phyloP scores from a whole-genome alignment of 306 rosid genomes.

The Lathyrus aphaca region DNA sequence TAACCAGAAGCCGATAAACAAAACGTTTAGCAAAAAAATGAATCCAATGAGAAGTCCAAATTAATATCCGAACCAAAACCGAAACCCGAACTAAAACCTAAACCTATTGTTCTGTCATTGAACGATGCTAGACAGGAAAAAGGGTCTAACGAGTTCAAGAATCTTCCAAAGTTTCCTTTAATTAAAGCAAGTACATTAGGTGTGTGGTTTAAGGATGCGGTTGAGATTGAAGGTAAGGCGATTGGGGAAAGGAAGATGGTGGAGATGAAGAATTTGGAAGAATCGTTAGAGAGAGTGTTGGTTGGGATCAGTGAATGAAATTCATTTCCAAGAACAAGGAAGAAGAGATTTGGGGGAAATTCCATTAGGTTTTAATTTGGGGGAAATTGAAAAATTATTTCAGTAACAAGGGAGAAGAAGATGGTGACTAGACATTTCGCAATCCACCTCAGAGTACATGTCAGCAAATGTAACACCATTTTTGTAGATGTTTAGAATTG shows the following conservation, averaged over 20 bases:
- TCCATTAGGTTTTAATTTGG: too few species aligned
- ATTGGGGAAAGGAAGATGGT: constrained; percentile 60
- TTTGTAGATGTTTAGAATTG: too few species aligned
- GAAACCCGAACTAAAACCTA: constrained; percentile 61
- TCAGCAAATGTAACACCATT: too few species aligned
- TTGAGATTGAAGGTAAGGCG: constrained; percentile 66
- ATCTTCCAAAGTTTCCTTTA: constrained; percentile 77
- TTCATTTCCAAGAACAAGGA: too few species aligned
- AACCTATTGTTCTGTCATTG: constrained; percentile 57
- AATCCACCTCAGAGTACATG: too few species aligned
- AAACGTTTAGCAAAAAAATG: constrained; percentile 22
- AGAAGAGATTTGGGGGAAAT: too few species aligned
- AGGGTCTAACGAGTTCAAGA: constrained; percentile 57
- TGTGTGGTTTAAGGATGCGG: constrained; percentile 78
- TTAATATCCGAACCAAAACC: constrained; percentile 28
- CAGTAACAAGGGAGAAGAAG: too few species aligned
- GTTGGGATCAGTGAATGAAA: too few species aligned
- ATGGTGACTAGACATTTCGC: too few species aligned
- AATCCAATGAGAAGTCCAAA: constrained; percentile 49
- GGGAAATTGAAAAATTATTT: too few species aligned
- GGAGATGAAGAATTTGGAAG: constrained; percentile 54
- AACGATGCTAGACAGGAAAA: constrained; percentile 47
- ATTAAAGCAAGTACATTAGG: constrained; percentile 64
- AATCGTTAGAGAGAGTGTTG: too few species aligned
- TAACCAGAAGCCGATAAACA: constrained; percentile 43